Evolutionary conservation across 495 filamentous ascomycete genomes (phyloP), one percentile per base, ranked within the genome.

Genomic region (Podospora appendiculata): DNA sequence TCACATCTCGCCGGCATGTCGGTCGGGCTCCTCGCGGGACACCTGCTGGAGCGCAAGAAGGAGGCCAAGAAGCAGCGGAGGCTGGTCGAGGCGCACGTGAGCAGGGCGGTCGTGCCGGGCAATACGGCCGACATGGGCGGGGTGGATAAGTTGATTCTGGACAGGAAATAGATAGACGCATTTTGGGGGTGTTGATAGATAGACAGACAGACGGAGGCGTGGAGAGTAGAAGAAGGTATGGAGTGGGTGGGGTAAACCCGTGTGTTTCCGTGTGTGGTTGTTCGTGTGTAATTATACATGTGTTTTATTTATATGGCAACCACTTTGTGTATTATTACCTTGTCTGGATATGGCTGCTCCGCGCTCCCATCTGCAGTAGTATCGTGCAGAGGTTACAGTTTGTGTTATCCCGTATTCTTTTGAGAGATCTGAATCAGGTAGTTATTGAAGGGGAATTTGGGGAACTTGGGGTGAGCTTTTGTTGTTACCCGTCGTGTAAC

Each of bases 1-100:
- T 83, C 85, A n/a, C 89, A 95, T 73, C 56, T 92, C 32, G 81
- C 79, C 19, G 89, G 89, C 2, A 78, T 83, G 55, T 58, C 72
- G 2, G 62, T 68, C 4, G 87, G 86, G 12, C 57, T 73, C 2
- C 41, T 58, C 9, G 70, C 68, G 7, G 74, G 58, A 0, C 63
- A 71, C 18, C 19, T 69, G 13, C 14, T 64, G 11, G 57, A 71
- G 59, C 58, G 47, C 53, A 60, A 47, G 48, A 52, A 42, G 43
- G 58, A 65, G 55, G 52, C 34, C 1, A 56, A 41, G 45, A 36
- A 41, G 44, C 13, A 45, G 47, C 42, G 10, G 48, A 43, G 14
- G 7, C 47, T 19, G 9, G 3, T 43, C 17, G 13, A 32, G 32
- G 41, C 25, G 32, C 47, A 45, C 42, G 50, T 34, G 1, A 10